These are phyloP conservation scores for Neurospora sp. DNA, from an alignment of 495 filamentous ascomycete species.

Conservation along the genomic window DNA sequence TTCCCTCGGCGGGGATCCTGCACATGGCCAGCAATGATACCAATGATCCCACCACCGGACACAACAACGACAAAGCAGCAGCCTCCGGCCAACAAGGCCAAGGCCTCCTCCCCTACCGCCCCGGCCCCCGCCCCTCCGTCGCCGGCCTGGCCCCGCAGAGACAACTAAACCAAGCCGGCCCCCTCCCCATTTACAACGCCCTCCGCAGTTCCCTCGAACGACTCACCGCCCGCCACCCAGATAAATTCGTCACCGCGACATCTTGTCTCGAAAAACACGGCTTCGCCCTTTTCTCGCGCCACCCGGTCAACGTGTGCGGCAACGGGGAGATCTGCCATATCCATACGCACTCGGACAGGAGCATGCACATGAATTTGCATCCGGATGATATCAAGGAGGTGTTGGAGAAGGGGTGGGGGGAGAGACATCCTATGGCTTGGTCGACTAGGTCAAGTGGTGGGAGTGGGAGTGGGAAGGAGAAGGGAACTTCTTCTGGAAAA, in stretches of 20 bases:
- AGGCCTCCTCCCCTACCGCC: slow-evolving; percentile 35
- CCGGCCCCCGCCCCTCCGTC: slow-evolving; percentile 52
- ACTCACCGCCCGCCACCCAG: slow-evolving; percentile 34
- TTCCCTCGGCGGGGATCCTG: slow-evolving; percentile 31
- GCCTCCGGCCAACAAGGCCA: too few species aligned
- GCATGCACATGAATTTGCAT: slow-evolving; percentile 66
- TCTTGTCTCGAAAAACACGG: slow-evolving; percentile 77
- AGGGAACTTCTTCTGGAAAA: neutral
- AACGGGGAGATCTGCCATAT: slow-evolving; percentile 74
- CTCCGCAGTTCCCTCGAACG: slow-evolving; percentile 40
- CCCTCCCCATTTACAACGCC: slow-evolving; percentile 37
- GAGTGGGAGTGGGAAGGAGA: neutral
- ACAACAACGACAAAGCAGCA: too few species aligned
- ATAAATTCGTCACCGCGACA: slow-evolving; percentile 46
- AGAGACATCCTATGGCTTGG: slow-evolving; percentile 73
- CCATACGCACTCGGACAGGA: slow-evolving; percentile 57
- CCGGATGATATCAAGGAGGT: slow-evolving; percentile 69
- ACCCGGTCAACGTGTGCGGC: slow-evolving; percentile 52
- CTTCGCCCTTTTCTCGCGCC: slow-evolving; percentile 55
- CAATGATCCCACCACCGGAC: too few species aligned
- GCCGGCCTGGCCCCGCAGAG: slow-evolving; percentile 72
- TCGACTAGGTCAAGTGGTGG: slow-evolving; percentile 9
- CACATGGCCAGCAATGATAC: neutral
- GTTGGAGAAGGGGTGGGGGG: slow-evolving; percentile 75
- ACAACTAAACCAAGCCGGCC: slow-evolving; percentile 57